Percentiles rank a stretch among this genome's conserved stretches.
These are phyloP conservation scores for Chaetomidium leptoderma DNA, from an alignment of 495 filamentous ascomycete species.

Conservation along the genomic window DNA sequence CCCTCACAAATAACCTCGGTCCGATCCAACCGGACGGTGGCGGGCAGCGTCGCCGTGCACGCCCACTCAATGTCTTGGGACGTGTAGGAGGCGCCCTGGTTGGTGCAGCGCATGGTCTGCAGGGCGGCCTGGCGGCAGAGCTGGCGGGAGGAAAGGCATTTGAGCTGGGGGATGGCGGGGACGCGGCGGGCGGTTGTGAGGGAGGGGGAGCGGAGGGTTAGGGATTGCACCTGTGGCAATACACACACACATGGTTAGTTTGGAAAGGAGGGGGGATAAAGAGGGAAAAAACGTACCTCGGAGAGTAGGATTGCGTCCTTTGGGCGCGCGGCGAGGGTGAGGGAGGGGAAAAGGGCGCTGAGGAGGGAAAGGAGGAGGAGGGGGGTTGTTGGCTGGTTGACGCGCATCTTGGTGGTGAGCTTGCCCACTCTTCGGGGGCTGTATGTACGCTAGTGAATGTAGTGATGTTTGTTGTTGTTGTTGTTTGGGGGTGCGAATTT, in stretches of 20 bases:
- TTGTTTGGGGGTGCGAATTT: neutral
- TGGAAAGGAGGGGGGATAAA: neutral
- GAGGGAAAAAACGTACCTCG: conserved; percentile 15
- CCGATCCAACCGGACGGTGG: conserved; percentile 79
- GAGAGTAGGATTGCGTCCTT: conserved; percentile 32
- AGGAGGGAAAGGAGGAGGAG: conserved; percentile 9
- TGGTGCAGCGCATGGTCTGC: conserved; percentile 83
- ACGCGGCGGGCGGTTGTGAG: conserved; percentile 73
- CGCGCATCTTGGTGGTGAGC: conserved; percentile 11
- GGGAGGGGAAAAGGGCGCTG: conserved; percentile 1
- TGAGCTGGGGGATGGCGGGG: conserved; percentile 72
- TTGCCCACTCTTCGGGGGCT: neutral
- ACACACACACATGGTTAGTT: neutral
- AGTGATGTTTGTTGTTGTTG: neutral
- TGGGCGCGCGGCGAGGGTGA: conserved; percentile 14
- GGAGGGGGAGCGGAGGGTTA: conserved; percentile 63
- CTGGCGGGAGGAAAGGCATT: conserved; percentile 66
- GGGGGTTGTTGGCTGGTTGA: neutral
- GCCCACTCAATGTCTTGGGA: conserved; percentile 80
- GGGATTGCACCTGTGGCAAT: conserved; percentile 51
- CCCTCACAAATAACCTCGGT: conserved; percentile 95
- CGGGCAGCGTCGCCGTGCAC: conserved; percentile 71
- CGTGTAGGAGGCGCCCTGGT: conserved; percentile 67
- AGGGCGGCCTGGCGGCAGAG: conserved; percentile 61
- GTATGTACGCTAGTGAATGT: neutral